These are phyloP conservation scores for Umbelopsis ramanniana DNA, from an alignment of 192 early-diverging fungal species.

Conservation along the genomic window DNA sequence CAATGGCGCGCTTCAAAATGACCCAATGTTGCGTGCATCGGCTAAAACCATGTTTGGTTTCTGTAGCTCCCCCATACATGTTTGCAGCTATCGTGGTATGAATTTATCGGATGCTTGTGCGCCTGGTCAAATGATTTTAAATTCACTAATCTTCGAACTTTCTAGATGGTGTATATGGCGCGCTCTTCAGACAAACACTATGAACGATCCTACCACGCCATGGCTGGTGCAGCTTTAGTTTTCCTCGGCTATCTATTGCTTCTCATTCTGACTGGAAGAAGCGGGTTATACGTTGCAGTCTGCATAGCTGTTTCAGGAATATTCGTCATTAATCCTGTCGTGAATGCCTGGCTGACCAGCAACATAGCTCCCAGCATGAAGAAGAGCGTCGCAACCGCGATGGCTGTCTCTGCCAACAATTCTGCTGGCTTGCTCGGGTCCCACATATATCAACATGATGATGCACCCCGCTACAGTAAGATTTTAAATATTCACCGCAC, in stretches of 20 bases:
- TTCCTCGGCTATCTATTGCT: slow-evolving; percentile 36
- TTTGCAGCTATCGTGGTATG: slow-evolving; percentile 37
- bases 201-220: slow-evolving; percentile 36
- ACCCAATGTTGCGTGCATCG: not conserved
- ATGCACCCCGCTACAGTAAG: slow-evolving; percentile 38
- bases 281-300: slow-evolving; percentile 23
- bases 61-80: slow-evolving; percentile 35
- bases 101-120: not conserved
- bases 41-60: not conserved
- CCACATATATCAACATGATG: slow-evolving; percentile 33
- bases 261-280: not conserved
- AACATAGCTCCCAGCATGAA: slow-evolving; percentile 42
- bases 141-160: not conserved
- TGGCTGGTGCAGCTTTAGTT: slow-evolving; percentile 28
- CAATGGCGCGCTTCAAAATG: too few relatives aligned
- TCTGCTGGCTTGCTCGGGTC: slow-evolving; percentile 37
- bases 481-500: not conserved
- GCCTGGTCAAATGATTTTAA: not conserved
- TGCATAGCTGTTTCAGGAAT: slow-evolving; percentile 41
- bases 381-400: slow-evolving; percentile 39
- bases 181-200: slow-evolving; percentile 31
- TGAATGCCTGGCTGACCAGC: slow-evolving; percentile 40
- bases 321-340: slow-evolving; percentile 38
- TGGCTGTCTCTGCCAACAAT: slow-evolving; percentile 40
- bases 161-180: slow-evolving; percentile 34